Percentiles rank a stretch among this genome's conserved stretches.
Evolutionary conservation across 192 early-diverging fungal species (phyloP).

Genomic region (Allomyces javanicus): DNA sequence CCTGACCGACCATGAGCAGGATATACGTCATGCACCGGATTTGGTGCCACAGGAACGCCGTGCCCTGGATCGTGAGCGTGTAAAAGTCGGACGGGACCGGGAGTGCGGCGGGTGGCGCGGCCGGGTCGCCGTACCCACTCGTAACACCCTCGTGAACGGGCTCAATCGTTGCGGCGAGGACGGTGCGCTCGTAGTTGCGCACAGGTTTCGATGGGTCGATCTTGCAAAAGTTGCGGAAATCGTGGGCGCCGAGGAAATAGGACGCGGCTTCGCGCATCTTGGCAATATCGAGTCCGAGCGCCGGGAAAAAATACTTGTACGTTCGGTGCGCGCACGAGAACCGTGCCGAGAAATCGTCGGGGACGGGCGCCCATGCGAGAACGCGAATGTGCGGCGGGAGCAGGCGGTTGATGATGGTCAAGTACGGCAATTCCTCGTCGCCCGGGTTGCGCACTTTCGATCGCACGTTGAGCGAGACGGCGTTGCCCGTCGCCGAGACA

Average conservation of each 20-base stretch:
- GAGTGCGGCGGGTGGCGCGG: not conserved
- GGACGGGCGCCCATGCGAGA: conserved; percentile 74
- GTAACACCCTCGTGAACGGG: conserved; percentile 18
- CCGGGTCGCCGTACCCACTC: conserved; percentile 1
- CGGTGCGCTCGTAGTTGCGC: conserved; percentile 50
- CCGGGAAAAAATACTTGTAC: conserved; percentile 83
- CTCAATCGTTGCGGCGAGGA: conserved; percentile 39
- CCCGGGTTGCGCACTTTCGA: conserved; percentile 20
- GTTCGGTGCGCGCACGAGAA: conserved; percentile 62
- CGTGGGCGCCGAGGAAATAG: conserved; percentile 57
- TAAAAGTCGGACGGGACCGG: conserved; percentile 23
- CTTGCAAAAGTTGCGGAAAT: conserved; percentile 93
- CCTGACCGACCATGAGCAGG: conserved; percentile 64
- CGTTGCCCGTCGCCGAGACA: conserved; percentile 78
- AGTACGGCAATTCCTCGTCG: conserved; percentile 49
- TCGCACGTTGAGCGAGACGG: conserved; percentile 58
- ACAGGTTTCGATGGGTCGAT: conserved; percentile 73
- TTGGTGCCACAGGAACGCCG: conserved; percentile 94
- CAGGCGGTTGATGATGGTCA: conserved; percentile 59
- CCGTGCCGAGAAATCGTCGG: conserved; percentile 57
- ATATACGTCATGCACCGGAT: conserved; percentile 91
- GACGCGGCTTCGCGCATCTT: conserved; percentile 54
- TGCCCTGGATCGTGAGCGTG: conserved; percentile 57
- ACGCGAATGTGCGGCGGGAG: conserved; percentile 79
- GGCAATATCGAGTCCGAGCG: conserved; percentile 42